Base-by-base conservation (phyloP, 345 rosid genomes). In the Brassica rapa region DNA sequence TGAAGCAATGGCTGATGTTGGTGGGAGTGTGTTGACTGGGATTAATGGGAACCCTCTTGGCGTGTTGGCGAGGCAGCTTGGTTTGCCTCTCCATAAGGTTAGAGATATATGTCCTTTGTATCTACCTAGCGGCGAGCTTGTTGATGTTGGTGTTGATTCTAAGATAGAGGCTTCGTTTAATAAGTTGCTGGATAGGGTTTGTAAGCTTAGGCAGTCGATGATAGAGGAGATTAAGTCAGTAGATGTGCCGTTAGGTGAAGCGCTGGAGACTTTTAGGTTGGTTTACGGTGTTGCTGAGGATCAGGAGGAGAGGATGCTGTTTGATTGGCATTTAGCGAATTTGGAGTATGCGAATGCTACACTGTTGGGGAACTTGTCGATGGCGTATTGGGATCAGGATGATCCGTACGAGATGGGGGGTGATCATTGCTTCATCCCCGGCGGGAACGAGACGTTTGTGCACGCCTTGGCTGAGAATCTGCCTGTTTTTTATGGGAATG, bases 371-470 rank as follows among this genome's bases (percentile, higher is more conserved):
- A 90, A 90, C 82, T 73, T 95, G 77, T 95, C 98, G 2, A 89
- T 95, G 99, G 93, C 94, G 0, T 93, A 90, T 73, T 95, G 99
- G 97, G 98, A 95, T 87, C 98, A 93, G 77, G 99, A 95, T 86
- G 99, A 95, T 77, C 98, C 98, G 0, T 95, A 88, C 78, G 99
- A 95, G 82, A 93, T 95, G 98, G 98, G 97, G 0, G 97, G 97
- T 64, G 99, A 91, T 84, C 99, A 93, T 81, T 95, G 99, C 80
- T 95, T 95, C 78, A 90, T 91, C 51, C 98, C 98, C 0, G 98
- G 98, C 21, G 99, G 98, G 21, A 95, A 93, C 60, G 96, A 88
- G 77, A 85, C 89, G 68, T 91, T 93, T 78, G 88, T 95, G 37
- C 88, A 89, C 66, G 97, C 94, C 3, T 88, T 95, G 51, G 98